Evolutionary conservation across 495 filamentous ascomycete genomes (phyloP), one percentile per base, ranked within the genome.

Genomic region (Aeminium ludgeri): DNA sequence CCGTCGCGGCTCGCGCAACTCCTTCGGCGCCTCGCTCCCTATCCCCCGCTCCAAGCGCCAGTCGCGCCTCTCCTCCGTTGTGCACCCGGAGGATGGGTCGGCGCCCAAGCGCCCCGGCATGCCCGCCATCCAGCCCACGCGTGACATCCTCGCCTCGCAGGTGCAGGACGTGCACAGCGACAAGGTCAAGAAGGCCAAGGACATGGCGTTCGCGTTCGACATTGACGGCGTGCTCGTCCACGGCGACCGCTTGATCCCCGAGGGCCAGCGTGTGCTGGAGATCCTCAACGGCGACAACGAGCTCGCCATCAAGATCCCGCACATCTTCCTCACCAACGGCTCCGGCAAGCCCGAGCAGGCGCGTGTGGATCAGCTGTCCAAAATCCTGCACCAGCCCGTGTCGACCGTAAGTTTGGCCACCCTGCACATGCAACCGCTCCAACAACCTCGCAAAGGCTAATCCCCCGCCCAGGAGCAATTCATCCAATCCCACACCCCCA

Each of bases 11-110:
- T 84, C 81, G 27, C 70, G 80, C 45, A 86, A 84, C 69, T 85
- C 80, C 10, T 84, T 86, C 51, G 80, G 80, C 36, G 67, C 77
- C 30, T 73, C 77, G 12, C 72, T 86, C 10, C 81, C 80, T 30
- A 86, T 86, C 44, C 81, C 80, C 23, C 62, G 73, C 37, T 76
- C 78, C 19, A 81, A 80, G 54, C 66, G 78, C 34, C 67, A 69
- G 43, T 80, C 77, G 2, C 70, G 78, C 3, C 66, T 82, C 29
- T 75, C 70, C 27, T 72, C 70, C 34, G 65, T 68, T 3, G 34
- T 25, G 2, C 43, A 64, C 43, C 61, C 57, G 11, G 45, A 56
- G 13, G 62, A 63, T 47, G 60, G 57, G n/a, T n/a, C n/a, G n/a
- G n/a, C n/a, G n/a, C n/a, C n/a, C 30, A 51, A 55, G 49, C n/a